phyloP scores from a whole-genome alignment of 306 rosid genomes.

The Cajanus cajan region DNA sequence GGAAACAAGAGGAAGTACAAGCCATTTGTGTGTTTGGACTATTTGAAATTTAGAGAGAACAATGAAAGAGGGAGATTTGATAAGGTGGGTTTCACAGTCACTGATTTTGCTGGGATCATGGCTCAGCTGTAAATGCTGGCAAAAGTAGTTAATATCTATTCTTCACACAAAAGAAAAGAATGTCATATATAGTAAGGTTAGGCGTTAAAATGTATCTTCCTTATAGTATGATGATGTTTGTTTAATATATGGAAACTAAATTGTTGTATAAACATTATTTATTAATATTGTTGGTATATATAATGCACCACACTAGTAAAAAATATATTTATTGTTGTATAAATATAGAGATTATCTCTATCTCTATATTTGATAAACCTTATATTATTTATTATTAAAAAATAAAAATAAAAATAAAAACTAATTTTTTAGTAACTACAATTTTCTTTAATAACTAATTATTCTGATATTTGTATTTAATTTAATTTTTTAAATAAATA shows the following conservation, averaged over 20 bases:
- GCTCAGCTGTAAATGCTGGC: conserved; percentile 23
- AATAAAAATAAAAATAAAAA: no score
- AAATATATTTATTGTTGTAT: no score
- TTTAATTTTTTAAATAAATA: no score
- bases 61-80: conserved; percentile 76
- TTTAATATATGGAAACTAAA: background rate
- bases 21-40: conserved; percentile 69
- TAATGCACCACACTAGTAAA: no score
- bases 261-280: background rate
- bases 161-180: background rate
- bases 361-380: no score
- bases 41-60: conserved; percentile 74
- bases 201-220: background rate
- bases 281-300: no score
- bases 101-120: conserved; percentile 68
- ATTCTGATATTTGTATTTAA: no score
- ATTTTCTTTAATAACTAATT: no score
- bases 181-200: background rate
- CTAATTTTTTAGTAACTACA: no score
- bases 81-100: conserved; percentile 83
- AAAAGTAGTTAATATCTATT: background rate
- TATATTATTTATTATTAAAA: no score
- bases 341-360: no score
- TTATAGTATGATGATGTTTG: background rate
- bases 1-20: conserved; percentile 48